Base-by-base conservation (phyloP, 371 early-diverging fungal genomes). In the Mucor circinelloides region DNA sequence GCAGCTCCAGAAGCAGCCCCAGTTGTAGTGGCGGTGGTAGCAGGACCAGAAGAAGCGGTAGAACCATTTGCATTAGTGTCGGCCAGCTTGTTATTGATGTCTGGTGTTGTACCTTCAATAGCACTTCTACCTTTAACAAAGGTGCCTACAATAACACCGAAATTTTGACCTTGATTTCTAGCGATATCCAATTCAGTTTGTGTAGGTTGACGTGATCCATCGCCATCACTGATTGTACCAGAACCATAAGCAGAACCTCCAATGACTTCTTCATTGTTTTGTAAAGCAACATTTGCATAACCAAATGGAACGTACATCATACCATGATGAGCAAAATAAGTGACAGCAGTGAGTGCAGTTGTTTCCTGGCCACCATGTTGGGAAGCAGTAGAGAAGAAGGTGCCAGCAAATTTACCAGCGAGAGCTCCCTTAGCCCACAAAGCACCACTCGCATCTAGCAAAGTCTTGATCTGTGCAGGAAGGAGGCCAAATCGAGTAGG, bases 251-350 rank as follows among this genome's bases (percentile, higher is more conserved):
- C 84, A 30, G 85, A 82, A 0, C 93, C 93, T 52, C 94, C 94
- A 44, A 83, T 54, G 3, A 83, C 80, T 36, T 78, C 81, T 19
- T 83, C 69, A 68, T 81, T 7, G 74, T 64, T 31, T 72, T 70
- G 77, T 55, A 80, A 54, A 21, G 60, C 57, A 1, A 80, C 60
- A 66, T 79, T 82, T 9, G 81, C 73, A 60, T 78, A 89, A 8
- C 92, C 92, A 65, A 92, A 73, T 2, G 95, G 93, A n/a, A 94
- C 92, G 65, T 86, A 95, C 50, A 86, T 78, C 66, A 95, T 83
- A 6, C 95, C 96, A 64, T 92, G 94, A 76, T 95, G 95, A 17
- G 84, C 87, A 48, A 93, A 84, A 64, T 85, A 87, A 13, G 90
- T 81, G 36, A 95, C 55, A 42, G 90, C 78, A 23, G 89, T 84